phyloP scores from a whole-genome alignment of 2,329 filamentous ascomycete genomes.

The Sporothrix pseudoabietina region DNA sequence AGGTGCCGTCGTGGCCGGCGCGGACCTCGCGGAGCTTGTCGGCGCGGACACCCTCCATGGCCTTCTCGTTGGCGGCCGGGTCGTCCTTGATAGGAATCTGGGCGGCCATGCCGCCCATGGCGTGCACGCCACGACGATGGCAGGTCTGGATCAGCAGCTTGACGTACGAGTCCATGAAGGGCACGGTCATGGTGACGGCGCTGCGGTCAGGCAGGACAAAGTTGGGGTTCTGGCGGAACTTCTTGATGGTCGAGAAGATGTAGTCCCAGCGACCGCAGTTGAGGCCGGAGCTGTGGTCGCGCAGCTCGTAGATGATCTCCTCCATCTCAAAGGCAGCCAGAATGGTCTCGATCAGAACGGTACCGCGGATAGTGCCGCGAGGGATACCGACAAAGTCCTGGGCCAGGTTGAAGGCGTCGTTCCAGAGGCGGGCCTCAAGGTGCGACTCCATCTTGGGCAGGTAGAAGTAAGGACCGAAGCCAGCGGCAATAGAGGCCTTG shows the following conservation, averaged over 20 bases:
- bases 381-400: constrained; percentile 91
- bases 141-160: constrained; percentile 98
- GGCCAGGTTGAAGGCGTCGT: constrained; percentile 93
- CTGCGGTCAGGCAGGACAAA: constrained; percentile 93
- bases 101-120: constrained; percentile 98
- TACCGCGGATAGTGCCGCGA: constrained; percentile 89
- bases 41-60: constrained; percentile 88
- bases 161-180: constrained; percentile 97
- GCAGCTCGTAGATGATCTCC: constrained; percentile 99
- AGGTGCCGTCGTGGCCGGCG: constrained; percentile 93
- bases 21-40: constrained; percentile 96
- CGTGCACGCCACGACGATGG: constrained; percentile 94
- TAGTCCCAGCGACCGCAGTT: constrained; percentile 99
- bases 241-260: constrained; percentile 99
- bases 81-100: constrained; percentile 99
- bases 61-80: constrained; percentile 83
- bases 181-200: constrained; percentile 93
- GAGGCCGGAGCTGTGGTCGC: constrained; percentile 91
- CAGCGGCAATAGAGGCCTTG: constrained; percentile 78
- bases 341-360: constrained; percentile 97
- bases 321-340: constrained; percentile 99
- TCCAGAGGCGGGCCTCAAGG: constrained; percentile 96
- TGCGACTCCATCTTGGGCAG: constrained; percentile 98
- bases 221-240: constrained; percentile 91
- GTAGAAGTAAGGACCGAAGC: constrained; percentile 94